Evolutionary conservation across 2,329 filamentous ascomycete genomes (phyloP), one percentile per base, ranked within the genome.

Genomic region (Kalmusia sp.): DNA sequence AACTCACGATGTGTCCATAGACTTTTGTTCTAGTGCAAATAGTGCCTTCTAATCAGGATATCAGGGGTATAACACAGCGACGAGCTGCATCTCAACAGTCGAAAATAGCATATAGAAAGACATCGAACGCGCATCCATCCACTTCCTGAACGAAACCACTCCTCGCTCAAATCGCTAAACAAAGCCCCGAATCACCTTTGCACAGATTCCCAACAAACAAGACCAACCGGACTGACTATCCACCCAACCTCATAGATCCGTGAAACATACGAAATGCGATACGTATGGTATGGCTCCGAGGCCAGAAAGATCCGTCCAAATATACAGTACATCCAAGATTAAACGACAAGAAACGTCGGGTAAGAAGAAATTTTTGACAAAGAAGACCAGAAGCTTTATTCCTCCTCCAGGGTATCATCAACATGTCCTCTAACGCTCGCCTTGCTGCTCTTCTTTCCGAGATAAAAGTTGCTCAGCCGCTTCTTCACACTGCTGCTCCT

Each of bases 381-480:
- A 11, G n/a, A 21, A 17, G 6, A 37, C 8, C 5, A 7, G 8
- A 7, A 7, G n/a, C 15, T 12, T 56, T 58, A 74, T 59, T 74
- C 71, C 53, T 74, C 71, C 40, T 64, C 58, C 40, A 74, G 63
- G 51, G 63, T 67, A 58, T 69, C 67, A 47, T 65, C 64, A 31
- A 61, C 50, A 30, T 58, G 40, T 39, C 64, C 65, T 52, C 57
- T 63, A 4, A 73, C 79, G 69, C 78, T 82, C 53, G 67, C 77
- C 71, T 85, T 87, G 68, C 83, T 86, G 39, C 78, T 79, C 77
- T 90, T 91, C 71, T 87, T 88, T 25, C 89, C 87, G 45, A 92
- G 81, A 71, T 89, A 90, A 67, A 96, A 79, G 65, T 92, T 79
- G 71, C 90, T 95, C 61, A 96, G 80, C 67, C 92, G 79, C 77